Conservation (phyloP, 176 grass and related monocot species). For the Tillandsia fasciculata region DNA sequence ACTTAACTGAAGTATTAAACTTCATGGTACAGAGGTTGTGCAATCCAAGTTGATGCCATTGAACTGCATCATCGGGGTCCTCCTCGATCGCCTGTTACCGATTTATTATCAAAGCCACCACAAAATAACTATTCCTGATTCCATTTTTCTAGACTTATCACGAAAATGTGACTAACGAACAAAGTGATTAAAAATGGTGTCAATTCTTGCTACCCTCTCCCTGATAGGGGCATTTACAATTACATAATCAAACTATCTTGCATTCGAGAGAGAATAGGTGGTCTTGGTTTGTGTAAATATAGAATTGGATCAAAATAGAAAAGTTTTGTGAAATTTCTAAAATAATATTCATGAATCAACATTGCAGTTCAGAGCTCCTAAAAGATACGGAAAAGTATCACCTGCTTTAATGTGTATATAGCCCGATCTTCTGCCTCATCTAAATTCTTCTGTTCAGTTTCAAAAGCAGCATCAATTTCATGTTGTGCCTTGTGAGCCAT, state of each 20-base stretch:
- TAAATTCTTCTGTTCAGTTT: constrained; percentile 38
- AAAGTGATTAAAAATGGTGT: not conserved
- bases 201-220: not conserved
- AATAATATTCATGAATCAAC: not conserved
- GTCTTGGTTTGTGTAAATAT: not conserved
- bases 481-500: constrained; percentile 86
- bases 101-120: constrained; percentile 13
- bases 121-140: not conserved
- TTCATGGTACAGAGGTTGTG: constrained; percentile 74
- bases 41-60: constrained; percentile 99
- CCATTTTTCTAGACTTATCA: no score
- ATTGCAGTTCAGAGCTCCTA: not conserved
- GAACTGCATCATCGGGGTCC: constrained; percentile 85
- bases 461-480: constrained; percentile 70
- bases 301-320: not conserved
- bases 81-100: constrained; percentile 75
- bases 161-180: no score
- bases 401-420: constrained; percentile 78
- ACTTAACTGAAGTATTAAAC: constrained; percentile 77
- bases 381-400: constrained; percentile 19
- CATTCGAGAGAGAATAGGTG: not conserved
- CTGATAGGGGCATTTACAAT: not conserved
- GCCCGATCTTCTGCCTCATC: constrained; percentile 70
- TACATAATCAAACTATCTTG: not conserved
- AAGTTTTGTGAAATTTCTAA: not conserved